Conservation (phyloP, 78 protist genomes). For the Cavenderia fasciculata region DNA sequence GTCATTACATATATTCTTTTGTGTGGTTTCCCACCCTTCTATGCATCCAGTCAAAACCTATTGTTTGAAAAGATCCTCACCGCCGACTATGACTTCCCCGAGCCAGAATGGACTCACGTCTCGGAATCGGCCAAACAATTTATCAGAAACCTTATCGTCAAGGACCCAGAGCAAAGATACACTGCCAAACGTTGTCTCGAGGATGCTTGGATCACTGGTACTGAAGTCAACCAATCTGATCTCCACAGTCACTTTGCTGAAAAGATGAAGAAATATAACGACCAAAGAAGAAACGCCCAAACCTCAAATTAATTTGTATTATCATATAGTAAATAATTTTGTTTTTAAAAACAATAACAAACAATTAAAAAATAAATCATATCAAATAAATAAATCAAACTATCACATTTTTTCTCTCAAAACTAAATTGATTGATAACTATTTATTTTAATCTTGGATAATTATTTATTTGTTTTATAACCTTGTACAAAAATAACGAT, state of each 20-base stretch:
- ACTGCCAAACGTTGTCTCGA: slow-evolving; percentile 77
- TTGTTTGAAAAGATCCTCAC: slow-evolving; percentile 80
- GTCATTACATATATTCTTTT: slow-evolving; percentile 85
- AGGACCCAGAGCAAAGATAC: slow-evolving; percentile 76
- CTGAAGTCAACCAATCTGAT: slow-evolving; percentile 38
- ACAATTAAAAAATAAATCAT: not conserved
- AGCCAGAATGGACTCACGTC: slow-evolving; percentile 82
- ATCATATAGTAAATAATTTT: too few species aligned
- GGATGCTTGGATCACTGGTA: slow-evolving; percentile 76
- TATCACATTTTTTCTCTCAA: not conserved
- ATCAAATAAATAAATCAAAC: not conserved
- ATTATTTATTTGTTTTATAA: too few species aligned
- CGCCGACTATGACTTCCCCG: slow-evolving; percentile 86
- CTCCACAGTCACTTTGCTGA: slow-evolving; percentile 76
- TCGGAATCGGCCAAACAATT: slow-evolving; percentile 77
- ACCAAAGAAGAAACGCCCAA: slow-evolving; percentile 75
- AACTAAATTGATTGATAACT: too few species aligned
- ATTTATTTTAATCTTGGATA: too few species aligned
- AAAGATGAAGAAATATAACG: slow-evolving; percentile 80
- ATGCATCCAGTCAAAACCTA: slow-evolving; percentile 66
- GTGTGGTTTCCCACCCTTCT: slow-evolving; percentile 88
- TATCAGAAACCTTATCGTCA: slow-evolving; percentile 76
- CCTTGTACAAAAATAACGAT: too few species aligned
- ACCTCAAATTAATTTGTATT: too few species aligned
- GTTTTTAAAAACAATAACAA: too few species aligned